A percentile compares a stretch with the other conserved stretches of the same genome.
These are phyloP conservation scores for Bretziella fagacearum DNA, from an alignment of 2,329 filamentous ascomycete genomes.

Conservation along the genomic window DNA sequence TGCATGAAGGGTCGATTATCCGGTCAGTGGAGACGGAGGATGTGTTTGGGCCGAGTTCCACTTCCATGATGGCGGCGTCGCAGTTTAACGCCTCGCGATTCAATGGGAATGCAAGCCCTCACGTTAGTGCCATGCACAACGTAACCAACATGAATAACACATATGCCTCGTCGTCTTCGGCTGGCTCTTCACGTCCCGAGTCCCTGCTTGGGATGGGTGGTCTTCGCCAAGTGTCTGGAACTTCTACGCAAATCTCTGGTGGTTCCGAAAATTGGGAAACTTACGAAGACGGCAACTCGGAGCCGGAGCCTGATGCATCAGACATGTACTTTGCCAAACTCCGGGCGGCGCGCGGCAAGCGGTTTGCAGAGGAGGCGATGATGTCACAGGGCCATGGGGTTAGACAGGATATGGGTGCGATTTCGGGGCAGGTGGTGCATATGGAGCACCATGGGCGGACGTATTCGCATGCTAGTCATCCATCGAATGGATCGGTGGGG, in stretches of 20 bases:
- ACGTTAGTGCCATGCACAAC: neutral
- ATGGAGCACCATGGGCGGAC: conserved; percentile 4
- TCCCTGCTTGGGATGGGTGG: conserved; percentile 8
- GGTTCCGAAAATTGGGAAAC: conserved; percentile 92
- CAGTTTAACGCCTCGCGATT: conserved; percentile 23
- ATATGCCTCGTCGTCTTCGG: conserved; percentile 24
- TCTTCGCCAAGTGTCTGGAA: conserved; percentile 41
- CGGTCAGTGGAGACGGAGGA: conserved; percentile 59
- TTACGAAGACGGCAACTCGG: conserved; percentile 62
- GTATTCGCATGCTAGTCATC: conserved; percentile 9
- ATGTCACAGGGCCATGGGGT: conserved; percentile 19
- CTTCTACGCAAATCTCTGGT: conserved; percentile 57
- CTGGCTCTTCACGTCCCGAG: conserved; percentile 9
- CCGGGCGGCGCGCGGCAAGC: conserved; percentile 38
- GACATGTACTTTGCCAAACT: conserved; percentile 70
- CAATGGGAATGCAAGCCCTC: neutral
- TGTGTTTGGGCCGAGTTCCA: conserved; percentile 30
- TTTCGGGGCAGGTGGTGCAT: neutral
- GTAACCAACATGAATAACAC: conserved; percentile 18
- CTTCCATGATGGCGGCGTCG: conserved; percentile 3
- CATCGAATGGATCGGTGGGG: conserved; percentile 1
- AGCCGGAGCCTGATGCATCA: conserved; percentile 56
- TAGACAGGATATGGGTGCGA: neutral
- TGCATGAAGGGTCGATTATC: conserved; percentile 31
- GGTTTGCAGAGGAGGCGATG: conserved; percentile 24